phyloP scores from a whole-genome alignment of 805 yeast species.

The Suhomyces pyralidae region DNA sequence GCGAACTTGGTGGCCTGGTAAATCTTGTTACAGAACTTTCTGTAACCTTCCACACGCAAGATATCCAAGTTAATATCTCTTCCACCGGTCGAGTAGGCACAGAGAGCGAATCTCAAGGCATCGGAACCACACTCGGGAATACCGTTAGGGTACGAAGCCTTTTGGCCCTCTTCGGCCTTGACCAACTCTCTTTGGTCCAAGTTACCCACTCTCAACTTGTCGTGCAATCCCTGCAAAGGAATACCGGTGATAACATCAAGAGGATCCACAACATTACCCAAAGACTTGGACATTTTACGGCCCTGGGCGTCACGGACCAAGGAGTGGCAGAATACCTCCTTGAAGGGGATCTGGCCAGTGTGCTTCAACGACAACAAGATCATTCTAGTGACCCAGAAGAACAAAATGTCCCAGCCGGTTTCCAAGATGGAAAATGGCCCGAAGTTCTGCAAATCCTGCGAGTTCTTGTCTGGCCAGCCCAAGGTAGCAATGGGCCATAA shows the following conservation, averaged over 20 bases:
- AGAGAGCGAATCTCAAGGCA: conserved; percentile 94
- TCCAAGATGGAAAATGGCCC: conserved; percentile 93
- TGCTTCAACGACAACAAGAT: conserved; percentile 84
- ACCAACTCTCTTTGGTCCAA: conserved; percentile 84
- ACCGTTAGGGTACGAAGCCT: conserved; percentile 88
- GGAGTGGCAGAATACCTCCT: conserved; percentile 96
- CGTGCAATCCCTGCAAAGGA: conserved; percentile 72
- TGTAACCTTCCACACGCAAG: conserved; percentile 95
- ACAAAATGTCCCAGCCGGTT: conserved; percentile 98
- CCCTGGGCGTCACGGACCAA: conserved; percentile 99
- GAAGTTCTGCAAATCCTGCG: conserved; percentile 70
- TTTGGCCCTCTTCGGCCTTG: conserved; percentile 86
- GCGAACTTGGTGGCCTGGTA: conserved; percentile 98
- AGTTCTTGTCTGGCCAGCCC: conserved; percentile 83
- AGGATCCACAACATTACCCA: conserved; percentile 97
- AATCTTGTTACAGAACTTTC: conserved; percentile 99
- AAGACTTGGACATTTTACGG: conserved; percentile 96
- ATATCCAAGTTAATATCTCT: conserved; percentile 96
- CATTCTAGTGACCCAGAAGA: conserved; percentile 99
- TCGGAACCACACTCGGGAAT: conserved; percentile 99
- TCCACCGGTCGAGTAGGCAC: conserved; percentile 98
- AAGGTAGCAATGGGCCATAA: conserved; percentile 96
- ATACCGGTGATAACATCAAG: conserved; percentile 91
- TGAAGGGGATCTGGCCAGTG: conserved; percentile 89
- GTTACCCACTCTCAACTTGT: conserved; percentile 75